A percentile compares a stretch with the other conserved stretches of the same genome.
phyloP scores from a whole-genome alignment of 1,284 basidiomycete species.

The Cutaneotrichosporon spelunceum region DNA sequence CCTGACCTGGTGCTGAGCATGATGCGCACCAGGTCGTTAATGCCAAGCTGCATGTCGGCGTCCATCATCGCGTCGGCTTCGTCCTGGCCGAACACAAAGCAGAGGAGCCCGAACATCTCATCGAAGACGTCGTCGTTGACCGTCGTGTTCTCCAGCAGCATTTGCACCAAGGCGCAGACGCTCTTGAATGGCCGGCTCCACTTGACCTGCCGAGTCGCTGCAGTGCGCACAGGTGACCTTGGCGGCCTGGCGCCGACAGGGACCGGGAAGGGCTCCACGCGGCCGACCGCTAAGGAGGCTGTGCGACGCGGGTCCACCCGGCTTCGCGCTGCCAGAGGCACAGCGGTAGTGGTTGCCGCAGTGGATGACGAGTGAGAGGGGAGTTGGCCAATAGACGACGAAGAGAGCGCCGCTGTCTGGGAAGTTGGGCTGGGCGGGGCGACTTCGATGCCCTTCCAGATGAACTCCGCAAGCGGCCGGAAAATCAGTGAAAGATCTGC shows the following conservation, averaged over 20 bases:
- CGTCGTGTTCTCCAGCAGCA: constrained; percentile 32
- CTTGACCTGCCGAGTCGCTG: constrained; percentile 4
- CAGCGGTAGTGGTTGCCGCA: background rate
- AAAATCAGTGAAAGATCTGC: constrained; percentile 38
- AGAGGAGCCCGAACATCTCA: constrained; percentile 38
- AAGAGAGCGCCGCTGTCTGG: background rate
- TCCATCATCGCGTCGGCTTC: constrained; percentile 31
- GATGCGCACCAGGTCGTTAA: constrained; percentile 31
- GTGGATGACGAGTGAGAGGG: constrained; percentile 1
- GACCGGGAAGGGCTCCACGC: constrained; percentile 21
- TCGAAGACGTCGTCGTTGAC: constrained; percentile 38
- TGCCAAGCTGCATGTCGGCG: constrained; percentile 22
- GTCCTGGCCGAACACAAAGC: constrained; percentile 40
- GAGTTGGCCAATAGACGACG: constrained; percentile 14
- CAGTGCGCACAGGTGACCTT: constrained; percentile 17
- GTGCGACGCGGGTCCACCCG: constrained; percentile 9
- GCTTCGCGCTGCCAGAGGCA: constrained; percentile 3
- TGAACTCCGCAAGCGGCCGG: constrained; percentile 36
- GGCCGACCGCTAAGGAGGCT: constrained; percentile 19
- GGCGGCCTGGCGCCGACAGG: constrained; percentile 5
- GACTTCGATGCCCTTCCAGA: constrained; percentile 36
- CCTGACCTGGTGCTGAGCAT: constrained; percentile 39
- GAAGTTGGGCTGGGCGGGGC: background rate
- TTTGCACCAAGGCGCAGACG: constrained; percentile 32
- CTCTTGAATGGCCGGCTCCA: constrained; percentile 35